A percentile compares a stretch with the other conserved stretches of the same genome.
These are phyloP conservation scores for Aureobasidium vineae DNA, from an alignment of 2,329 filamentous ascomycete species.

Conservation along the genomic window DNA sequence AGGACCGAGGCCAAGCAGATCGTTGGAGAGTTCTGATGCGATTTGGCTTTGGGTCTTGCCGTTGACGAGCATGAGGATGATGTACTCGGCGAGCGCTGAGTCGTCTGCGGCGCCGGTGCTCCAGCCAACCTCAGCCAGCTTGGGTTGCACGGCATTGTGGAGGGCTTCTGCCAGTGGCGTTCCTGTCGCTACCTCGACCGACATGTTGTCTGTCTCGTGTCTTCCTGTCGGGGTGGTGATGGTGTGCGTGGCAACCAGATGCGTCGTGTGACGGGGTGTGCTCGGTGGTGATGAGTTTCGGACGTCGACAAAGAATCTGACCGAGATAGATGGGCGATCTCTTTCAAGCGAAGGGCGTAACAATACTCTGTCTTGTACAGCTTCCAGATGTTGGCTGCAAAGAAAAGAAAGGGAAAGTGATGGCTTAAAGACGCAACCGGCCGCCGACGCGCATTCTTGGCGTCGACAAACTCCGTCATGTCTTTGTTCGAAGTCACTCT, in stretches of 20 bases:
- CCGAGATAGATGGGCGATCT: not conserved
- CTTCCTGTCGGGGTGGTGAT: not conserved
- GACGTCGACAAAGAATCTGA: not conserved
- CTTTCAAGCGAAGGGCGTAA: conserved; percentile 5
- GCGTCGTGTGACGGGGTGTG: not conserved
- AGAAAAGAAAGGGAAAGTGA: conserved; percentile 18
- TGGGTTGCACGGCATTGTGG: conserved; percentile 78
- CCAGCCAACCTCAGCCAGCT: conserved; percentile 92
- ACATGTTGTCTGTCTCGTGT: conserved; percentile 54
- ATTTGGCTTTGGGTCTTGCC: conserved; percentile 91
- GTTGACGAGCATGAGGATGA: conserved; percentile 95
- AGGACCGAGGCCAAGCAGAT: conserved; percentile 76
- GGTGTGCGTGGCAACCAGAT: conserved; percentile 5
- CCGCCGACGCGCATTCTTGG: conserved; percentile 3
- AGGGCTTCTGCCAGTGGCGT: conserved; percentile 84
- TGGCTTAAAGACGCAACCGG: conserved; percentile 17
- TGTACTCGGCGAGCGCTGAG: conserved; percentile 88
- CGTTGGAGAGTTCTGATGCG: conserved; percentile 79
- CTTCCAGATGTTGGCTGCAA: not conserved
- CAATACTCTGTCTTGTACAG: not conserved
- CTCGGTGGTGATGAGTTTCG: not conserved
- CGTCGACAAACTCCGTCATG: conserved; percentile 1
- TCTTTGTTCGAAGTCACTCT: conserved; percentile 1
- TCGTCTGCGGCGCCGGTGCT: conserved; percentile 76
- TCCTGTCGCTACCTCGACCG: conserved; percentile 71